These are phyloP conservation scores for Leccinum longicurvipes DNA, from an alignment of 768 basidiomycete genomes.

Conservation along the genomic window DNA sequence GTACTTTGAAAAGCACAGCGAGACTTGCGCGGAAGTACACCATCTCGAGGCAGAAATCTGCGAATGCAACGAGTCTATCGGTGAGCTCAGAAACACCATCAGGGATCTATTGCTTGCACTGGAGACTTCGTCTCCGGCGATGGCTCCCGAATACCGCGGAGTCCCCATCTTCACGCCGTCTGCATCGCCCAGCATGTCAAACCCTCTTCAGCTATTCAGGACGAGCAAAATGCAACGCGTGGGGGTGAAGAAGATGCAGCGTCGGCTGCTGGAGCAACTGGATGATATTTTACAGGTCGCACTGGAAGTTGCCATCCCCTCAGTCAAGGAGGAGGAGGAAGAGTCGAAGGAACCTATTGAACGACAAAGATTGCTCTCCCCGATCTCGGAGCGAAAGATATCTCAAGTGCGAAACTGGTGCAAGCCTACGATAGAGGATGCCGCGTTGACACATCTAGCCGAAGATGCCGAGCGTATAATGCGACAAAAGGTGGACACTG, in stretches of 20 bases:
- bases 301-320: slow-evolving; percentile 78
- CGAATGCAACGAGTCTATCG: slow-evolving; percentile 90
- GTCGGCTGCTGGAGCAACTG: slow-evolving; percentile 78
- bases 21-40: slow-evolving; percentile 96
- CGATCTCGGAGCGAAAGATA: slow-evolving; percentile 84
- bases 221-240: slow-evolving; percentile 74
- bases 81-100: slow-evolving; percentile 83
- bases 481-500: slow-evolving; percentile 91
- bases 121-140: slow-evolving; percentile 67
- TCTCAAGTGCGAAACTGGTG: slow-evolving; percentile 82
- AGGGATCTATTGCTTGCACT: slow-evolving; percentile 71
- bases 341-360: slow-evolving; percentile 90
- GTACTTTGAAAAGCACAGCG: slow-evolving; percentile 99
- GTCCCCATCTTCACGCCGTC: slow-evolving; percentile 79
- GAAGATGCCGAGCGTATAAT: slow-evolving; percentile 88
- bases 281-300: slow-evolving; percentile 82
- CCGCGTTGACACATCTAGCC: slow-evolving; percentile 76
- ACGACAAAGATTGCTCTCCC: slow-evolving; percentile 85
- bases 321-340: slow-evolving; percentile 92
- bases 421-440: slow-evolving; percentile 81
- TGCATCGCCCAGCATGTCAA: slow-evolving; percentile 65
- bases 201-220: slow-evolving; percentile 76
- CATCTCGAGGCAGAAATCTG: slow-evolving; percentile 92
- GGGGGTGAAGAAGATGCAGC: slow-evolving; percentile 78
- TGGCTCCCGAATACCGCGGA: slow-evolving; percentile 79